These are phyloP conservation scores for Tricholoma bakamatsutake DNA, from an alignment of 768 basidiomycete genomes.

Conservation along the genomic window DNA sequence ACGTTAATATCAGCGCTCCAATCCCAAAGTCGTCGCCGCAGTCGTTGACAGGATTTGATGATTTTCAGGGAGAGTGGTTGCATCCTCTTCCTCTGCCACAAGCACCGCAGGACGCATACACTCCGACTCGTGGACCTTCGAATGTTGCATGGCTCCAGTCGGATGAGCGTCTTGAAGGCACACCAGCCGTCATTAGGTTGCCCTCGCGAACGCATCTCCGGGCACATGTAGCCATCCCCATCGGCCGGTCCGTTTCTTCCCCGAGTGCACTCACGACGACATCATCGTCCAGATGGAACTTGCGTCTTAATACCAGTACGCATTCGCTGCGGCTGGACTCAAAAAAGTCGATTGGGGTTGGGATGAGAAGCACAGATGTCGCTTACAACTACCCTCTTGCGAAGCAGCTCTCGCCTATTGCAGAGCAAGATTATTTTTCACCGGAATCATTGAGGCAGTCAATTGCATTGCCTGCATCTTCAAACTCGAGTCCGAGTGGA, in stretches of 20 bases:
- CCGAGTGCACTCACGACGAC: slow-evolving; percentile 16
- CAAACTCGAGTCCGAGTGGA: slow-evolving; percentile 28
- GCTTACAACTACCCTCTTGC: slow-evolving; percentile 35
- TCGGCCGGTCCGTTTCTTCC: slow-evolving; percentile 24
- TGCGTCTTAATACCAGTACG: slow-evolving; percentile 32
- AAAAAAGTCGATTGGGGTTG: not conserved
- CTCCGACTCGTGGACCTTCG: slow-evolving; percentile 28
- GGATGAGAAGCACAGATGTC: slow-evolving; percentile 24
- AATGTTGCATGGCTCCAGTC: slow-evolving; percentile 31
- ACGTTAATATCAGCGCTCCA: slow-evolving; percentile 25
- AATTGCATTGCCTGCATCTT: slow-evolving; percentile 22
- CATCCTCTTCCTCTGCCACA: not conserved
- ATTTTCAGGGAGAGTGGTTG: slow-evolving; percentile 5
- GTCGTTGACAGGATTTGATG: slow-evolving; percentile 26
- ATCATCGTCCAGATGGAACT: slow-evolving; percentile 21
- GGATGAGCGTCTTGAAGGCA: too few relatives aligned
- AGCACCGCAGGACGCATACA: not conserved
- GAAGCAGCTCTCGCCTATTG: slow-evolving; percentile 59
- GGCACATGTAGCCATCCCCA: slow-evolving; percentile 3
- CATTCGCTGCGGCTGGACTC: slow-evolving; percentile 37
- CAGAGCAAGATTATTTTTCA: slow-evolving; percentile 58
- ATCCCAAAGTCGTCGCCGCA: slow-evolving; percentile 26
- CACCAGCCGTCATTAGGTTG: slow-evolving; percentile 19
- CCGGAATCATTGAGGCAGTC: slow-evolving; percentile 34
- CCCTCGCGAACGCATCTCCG: slow-evolving; percentile 12